Evolutionary conservation across 805 yeast species (phyloP), one percentile per base, ranked within the genome.

Genomic region (Tetrapisispora taiwanensis): DNA sequence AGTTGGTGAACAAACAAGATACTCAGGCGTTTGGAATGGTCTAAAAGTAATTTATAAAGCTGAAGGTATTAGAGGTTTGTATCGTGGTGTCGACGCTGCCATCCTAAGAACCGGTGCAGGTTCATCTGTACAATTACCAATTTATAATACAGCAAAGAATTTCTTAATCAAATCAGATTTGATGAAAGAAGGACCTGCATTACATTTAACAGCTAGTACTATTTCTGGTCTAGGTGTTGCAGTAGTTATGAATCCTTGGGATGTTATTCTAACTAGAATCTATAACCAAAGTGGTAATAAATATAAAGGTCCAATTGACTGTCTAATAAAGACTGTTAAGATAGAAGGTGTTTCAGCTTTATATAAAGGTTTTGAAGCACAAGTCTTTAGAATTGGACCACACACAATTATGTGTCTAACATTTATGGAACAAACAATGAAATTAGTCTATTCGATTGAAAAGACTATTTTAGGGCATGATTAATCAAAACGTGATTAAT

Each of bases 231-330:
- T 88, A 34, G 96, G 95, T 54, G 97, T 92, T 28, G 89, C 94
- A 42, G 71, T 89, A 18, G 95, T 86, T 28, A 90, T 92, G 97
- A 92, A 89, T 62, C 97, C 98, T 14, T 88, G 95, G 78, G 98
- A 92, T 65, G 97, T 92, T 37, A 75, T 92, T 42, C 71, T 92
- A 66, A 92, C 98, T 1, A 78, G 98, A 69, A 82, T 92, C 62
- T 92, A 90, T 67, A 92, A 92, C 66, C 97, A 92, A 63, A 84
- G 81, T 65, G 95, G 95, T 40, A 74, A 84, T 56, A 74, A 84
- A 43, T 92, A 92, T 67, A 73, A 69, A 42, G 95, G 95, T 9
- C 94, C 95, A 1, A 52, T 88, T 20, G 98, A 92, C 66, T 92
- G 98, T 70, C 70, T 89, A 44, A 56, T 77, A 44, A 90, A 92